phyloP scores from a whole-genome alignment of 495 filamentous ascomycete genomes.

The Penicillium antarcticum region DNA sequence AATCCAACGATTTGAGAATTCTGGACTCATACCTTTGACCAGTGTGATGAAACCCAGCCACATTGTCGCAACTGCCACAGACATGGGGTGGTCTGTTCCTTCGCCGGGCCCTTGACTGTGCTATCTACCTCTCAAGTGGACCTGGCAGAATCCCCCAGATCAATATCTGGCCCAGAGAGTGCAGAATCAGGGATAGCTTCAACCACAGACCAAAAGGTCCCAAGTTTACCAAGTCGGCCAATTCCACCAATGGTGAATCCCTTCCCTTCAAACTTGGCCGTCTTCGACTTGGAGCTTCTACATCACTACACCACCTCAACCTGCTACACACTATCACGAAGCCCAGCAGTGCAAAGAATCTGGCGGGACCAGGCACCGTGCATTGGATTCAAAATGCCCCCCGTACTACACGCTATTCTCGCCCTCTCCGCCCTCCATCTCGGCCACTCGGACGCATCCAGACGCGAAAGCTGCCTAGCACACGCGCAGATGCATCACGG shows the following conservation, averaged over 20 bases:
- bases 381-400: slow-evolving; percentile 28
- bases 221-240: slow-evolving; percentile 1
- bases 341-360: slow-evolving; percentile 25
- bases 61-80: slow-evolving; percentile 6
- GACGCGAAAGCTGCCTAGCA: slow-evolving; percentile 11
- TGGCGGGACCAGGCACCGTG: slow-evolving; percentile 29
- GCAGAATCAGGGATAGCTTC: background rate
- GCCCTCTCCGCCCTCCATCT: slow-evolving; percentile 38
- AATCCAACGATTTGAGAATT: background rate
- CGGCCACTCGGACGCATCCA: slow-evolving; percentile 19
- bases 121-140: background rate
- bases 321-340: slow-evolving; percentile 31
- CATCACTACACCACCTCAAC: slow-evolving; percentile 38
- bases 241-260: background rate
- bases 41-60: slow-evolving; percentile 10
- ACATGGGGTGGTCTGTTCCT: slow-evolving; percentile 12
- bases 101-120: background rate
- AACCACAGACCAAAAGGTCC: background rate
- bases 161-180: slow-evolving; percentile 2
- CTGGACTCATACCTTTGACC: background rate
- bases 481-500: slow-evolving; percentile 35
- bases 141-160: background rate
- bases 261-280: background rate
- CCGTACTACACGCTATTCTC: slow-evolving; percentile 31
- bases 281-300: slow-evolving; percentile 31